A percentile compares a stretch with the other conserved stretches of the same genome.
Evolutionary conservation across 345 rosid species (phyloP).

Genomic region (Syzygium jambos): DNA sequence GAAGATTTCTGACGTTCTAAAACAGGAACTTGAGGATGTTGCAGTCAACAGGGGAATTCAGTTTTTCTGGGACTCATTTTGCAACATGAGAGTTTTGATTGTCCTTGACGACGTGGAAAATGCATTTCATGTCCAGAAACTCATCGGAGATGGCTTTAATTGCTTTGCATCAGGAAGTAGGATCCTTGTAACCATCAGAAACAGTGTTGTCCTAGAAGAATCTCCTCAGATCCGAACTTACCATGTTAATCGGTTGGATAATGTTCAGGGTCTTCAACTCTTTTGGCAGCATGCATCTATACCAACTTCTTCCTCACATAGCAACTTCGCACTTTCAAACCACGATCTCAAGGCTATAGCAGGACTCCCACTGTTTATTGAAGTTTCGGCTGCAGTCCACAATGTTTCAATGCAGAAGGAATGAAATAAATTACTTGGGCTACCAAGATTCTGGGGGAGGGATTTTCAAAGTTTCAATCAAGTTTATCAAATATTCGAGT

Average conservation of each 20-base stretch:
- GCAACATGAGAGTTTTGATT: neutral
- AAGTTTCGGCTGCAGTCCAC: neutral
- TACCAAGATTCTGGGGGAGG: neutral
- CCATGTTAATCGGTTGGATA: fast-evolving
- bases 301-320: neutral
- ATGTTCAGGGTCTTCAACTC: neutral
- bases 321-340: fast-evolving
- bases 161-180: neutral
- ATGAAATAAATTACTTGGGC: neutral
- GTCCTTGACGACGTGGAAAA: neutral
- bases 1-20: neutral
- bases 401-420: neutral
- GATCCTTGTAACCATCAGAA: neutral
- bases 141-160: neutral
- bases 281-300: neutral
- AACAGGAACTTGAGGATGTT: neutral
- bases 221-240: neutral
- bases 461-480: neutral
- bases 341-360: fast-evolving
- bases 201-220: neutral
- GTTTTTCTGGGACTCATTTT: neutral
- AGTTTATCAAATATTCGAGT: neutral
- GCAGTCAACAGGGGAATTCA: neutral
- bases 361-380: neutral
- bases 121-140: neutral